phyloP scores from a whole-genome alignment of 2,329 filamentous ascomycete species.

The Amauroascus verrucosus region DNA sequence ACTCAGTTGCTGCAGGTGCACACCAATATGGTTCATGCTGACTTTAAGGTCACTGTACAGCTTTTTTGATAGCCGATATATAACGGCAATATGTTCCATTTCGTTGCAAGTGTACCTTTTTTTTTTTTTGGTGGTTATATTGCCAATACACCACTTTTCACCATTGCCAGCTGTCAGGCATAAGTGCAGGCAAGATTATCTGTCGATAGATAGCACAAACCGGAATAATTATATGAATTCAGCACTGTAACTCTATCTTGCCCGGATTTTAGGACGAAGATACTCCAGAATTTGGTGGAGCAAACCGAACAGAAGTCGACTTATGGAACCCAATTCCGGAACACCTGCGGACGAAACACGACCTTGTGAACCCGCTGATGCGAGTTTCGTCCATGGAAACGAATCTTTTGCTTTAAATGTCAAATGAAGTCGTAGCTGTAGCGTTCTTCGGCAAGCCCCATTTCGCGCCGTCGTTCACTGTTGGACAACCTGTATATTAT shows the following conservation, averaged over 20 bases:
- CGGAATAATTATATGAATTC: neutral
- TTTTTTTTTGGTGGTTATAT: conserved; percentile 1
- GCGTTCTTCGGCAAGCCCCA: neutral
- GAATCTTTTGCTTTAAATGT: neutral
- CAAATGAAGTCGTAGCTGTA: neutral
- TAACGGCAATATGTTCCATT: conserved; percentile 1
- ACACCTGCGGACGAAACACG: neutral
- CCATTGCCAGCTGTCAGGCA: conserved; percentile 8
- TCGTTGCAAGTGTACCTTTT: neutral
- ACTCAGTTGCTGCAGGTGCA: conserved; percentile 4
- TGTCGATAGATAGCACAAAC: neutral
- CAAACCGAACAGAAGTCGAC: neutral
- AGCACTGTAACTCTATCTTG: neutral
- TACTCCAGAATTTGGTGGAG: neutral
- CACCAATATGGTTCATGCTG: conserved; percentile 4
- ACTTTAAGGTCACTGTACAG: conserved; percentile 7
- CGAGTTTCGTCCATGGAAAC: neutral
- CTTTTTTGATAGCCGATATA: conserved; percentile 2
- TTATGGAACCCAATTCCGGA: neutral
- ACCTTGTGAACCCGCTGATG: neutral
- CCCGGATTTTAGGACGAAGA: neutral
- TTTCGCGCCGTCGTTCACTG: conserved; percentile 16
- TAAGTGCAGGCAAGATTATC: neutral
- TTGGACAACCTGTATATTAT: conserved; percentile 33
- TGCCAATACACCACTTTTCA: conserved; percentile 2